Percentiles rank a stretch among this genome's conserved stretches.
These are phyloP conservation scores for Nothophoma quercina DNA, from an alignment of 2,329 filamentous ascomycete genomes.

Conservation along the genomic window DNA sequence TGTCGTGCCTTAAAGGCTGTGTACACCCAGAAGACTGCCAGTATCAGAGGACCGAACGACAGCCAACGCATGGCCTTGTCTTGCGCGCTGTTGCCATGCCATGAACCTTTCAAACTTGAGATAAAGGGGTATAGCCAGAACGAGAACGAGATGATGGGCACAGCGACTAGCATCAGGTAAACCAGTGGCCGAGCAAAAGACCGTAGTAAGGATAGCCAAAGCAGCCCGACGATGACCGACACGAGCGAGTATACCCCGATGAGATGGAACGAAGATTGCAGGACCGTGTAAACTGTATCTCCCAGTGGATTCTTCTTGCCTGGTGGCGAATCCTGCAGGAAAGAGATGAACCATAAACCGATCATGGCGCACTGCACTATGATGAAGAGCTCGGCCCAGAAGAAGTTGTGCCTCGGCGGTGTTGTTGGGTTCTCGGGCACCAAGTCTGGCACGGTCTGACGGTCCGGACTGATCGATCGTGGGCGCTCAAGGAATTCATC, in stretches of 20 bases:
- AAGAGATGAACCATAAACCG: slow-evolving; percentile 87
- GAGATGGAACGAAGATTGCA: slow-evolving; percentile 87
- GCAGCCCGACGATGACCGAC: slow-evolving; percentile 83
- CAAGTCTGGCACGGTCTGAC: slow-evolving; percentile 64
- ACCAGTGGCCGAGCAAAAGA: slow-evolving; percentile 90
- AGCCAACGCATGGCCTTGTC: slow-evolving; percentile 89
- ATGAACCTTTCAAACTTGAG: slow-evolving; percentile 82
- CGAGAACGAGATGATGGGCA: slow-evolving; percentile 84
- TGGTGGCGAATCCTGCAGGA: slow-evolving; percentile 82
- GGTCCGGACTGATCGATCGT: slow-evolving; percentile 56
- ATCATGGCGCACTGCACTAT: slow-evolving; percentile 85
- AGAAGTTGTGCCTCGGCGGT: slow-evolving; percentile 74
- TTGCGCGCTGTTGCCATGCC: slow-evolving; percentile 79
- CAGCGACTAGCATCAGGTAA: slow-evolving; percentile 78
- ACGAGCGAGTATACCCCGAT: slow-evolving; percentile 90
- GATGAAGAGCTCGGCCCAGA: slow-evolving; percentile 90
- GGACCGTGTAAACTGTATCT: slow-evolving; percentile 91
- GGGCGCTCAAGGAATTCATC: slow-evolving; percentile 56
- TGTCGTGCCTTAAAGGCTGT: slow-evolving; percentile 81
- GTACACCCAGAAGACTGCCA: slow-evolving; percentile 82
- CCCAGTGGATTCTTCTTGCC: slow-evolving; percentile 75
- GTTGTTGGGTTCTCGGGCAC: slow-evolving; percentile 58
- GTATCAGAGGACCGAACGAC: slow-evolving; percentile 76
- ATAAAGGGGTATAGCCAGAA: slow-evolving; percentile 93
- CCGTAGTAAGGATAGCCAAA: slow-evolving; percentile 88